Percentiles rank a stretch among this genome's conserved stretches.
phyloP scores from a whole-genome alignment of 805 yeast genomes.

The Kodamaea restingae region DNA sequence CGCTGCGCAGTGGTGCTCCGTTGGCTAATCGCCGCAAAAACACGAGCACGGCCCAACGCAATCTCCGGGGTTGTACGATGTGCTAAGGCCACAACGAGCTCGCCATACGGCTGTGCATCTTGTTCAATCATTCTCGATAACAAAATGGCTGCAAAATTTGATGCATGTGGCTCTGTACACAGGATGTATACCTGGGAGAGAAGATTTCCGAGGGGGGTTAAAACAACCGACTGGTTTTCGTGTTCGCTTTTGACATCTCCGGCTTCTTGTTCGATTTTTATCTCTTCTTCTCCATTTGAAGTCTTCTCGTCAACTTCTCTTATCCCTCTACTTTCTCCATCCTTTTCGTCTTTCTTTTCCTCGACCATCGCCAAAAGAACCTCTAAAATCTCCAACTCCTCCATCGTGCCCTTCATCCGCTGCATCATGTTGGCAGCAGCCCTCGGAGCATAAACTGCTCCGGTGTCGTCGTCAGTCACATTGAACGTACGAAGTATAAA shows the following conservation, averaged over 20 bases:
- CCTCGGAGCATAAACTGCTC: conserved; percentile 70
- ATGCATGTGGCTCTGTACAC: background rate
- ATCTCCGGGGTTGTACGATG: conserved; percentile 6
- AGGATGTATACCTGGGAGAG: background rate
- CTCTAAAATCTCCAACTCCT: conserved; percentile 41
- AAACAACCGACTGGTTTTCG: background rate
- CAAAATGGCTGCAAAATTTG: background rate
- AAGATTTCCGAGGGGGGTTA: too few relatives aligned
- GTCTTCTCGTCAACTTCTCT: background rate
- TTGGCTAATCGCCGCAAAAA: conserved; percentile 35
- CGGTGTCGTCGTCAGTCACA: conserved; percentile 84
- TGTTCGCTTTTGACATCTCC: background rate
- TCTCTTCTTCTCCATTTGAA: background rate
- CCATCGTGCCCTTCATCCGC: conserved; percentile 23
- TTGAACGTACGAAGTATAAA: conserved; percentile 65
- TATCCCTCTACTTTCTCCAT: background rate
- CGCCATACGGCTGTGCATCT: too few relatives aligned
- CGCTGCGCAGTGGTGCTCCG: conserved; percentile 29
- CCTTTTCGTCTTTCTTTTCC: background rate
- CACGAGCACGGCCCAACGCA: conserved; percentile 37
- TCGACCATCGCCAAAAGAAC: conserved; percentile 34
- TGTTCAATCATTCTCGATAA: background rate
- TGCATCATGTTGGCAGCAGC: conserved; percentile 48
- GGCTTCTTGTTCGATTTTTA: background rate
- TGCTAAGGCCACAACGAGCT: conserved; percentile 12